A percentile compares a stretch with the other conserved stretches of the same genome.
These are phyloP conservation scores for Colletotrichum sp. DNA, from an alignment of 2,329 filamentous ascomycete genomes.

Conservation along the genomic window DNA sequence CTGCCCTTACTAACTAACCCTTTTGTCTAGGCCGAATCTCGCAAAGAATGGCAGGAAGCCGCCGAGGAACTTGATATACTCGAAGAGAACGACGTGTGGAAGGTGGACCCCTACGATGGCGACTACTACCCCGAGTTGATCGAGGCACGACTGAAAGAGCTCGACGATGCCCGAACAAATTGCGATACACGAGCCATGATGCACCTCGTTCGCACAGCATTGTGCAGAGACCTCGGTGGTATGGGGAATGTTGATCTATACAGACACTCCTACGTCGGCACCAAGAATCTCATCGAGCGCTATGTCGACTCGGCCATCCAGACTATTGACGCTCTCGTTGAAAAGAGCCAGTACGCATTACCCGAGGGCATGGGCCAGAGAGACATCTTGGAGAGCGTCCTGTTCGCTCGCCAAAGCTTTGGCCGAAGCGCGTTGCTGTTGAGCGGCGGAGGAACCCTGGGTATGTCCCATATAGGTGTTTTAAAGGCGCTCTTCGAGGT, in stretches of 20 bases:
- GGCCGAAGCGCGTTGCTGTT: conserved; percentile 84
- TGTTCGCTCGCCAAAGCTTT: conserved; percentile 79
- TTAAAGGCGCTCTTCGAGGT: conserved; percentile 80
- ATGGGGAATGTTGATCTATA: conserved; percentile 88
- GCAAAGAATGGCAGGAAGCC: conserved; percentile 75
- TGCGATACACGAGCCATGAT: conserved; percentile 80
- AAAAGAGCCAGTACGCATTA: conserved; percentile 54
- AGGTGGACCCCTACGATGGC: conserved; percentile 62
- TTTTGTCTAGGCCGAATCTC: conserved; percentile 64
- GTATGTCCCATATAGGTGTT: conserved; percentile 91
- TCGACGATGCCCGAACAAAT: conserved; percentile 75
- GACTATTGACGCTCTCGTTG: conserved; percentile 75
- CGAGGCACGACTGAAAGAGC: conserved; percentile 69
- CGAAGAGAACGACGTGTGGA: conserved; percentile 85
- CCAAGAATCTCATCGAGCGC: conserved; percentile 83
- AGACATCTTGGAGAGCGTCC: conserved; percentile 69
- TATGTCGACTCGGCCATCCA: conserved; percentile 83
- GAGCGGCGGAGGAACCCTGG: conserved; percentile 87
- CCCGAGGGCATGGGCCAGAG: conserved; percentile 63
- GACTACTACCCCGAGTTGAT: conserved; percentile 78
- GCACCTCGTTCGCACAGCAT: conserved; percentile 77
- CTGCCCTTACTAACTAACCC: not conserved
- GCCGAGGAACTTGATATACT: conserved; percentile 79
- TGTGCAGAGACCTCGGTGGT: conserved; percentile 82
- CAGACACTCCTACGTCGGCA: conserved; percentile 83